Evolutionary conservation across 2,329 filamentous ascomycete genomes (phyloP), one percentile per base, ranked within the genome.

Genomic region (Amphichorda felina): DNA sequence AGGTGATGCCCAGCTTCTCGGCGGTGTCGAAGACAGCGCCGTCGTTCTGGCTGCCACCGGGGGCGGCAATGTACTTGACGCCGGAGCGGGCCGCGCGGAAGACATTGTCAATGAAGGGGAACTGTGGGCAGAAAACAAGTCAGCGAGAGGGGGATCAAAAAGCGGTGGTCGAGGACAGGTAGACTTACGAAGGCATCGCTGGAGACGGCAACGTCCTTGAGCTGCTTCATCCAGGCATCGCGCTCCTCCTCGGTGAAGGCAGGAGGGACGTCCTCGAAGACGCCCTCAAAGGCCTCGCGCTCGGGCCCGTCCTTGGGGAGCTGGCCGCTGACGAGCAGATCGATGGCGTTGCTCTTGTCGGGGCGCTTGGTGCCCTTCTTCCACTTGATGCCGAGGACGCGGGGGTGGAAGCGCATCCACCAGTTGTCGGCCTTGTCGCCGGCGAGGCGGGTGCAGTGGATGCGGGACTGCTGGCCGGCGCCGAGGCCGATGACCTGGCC

Each of bases 401-500:
- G 81, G 48, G 85, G 80, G 68, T 95, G 84, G 77, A 96, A 96
- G 51, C 91, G 83, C 71, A 98, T 82, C 91, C 89, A 98, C 89
- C 89, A 96, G 71, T 94, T 95, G 63, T 98, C 91, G 33, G 88
- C 86, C 72, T 98, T 98, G 69, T 96, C 89, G 41, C 91, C 91
- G 9, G 91, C 91, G 35, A 98, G 76, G 45, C 91, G 82, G 29
- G 91, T 98, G 75, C 91, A 98, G 72, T 98, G 91, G 49, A 98
- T 98, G 48, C 91, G 82, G 42, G 85, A 94, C 66, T 98, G 91
- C 63, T 98, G 91, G 41, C 91, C 91, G 37, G 91, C 91, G 45
- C 91, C 91, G 38, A 98, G 78, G 45, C 91, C 91, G 48, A 98
- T 73, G 50, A 96, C 74, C 63, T 96, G 91, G 33, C 91, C 91